A percentile compares a stretch with the other conserved stretches of the same genome.
phyloP scores from a whole-genome alignment of 352 stramenopile genomes.

The Phytophthora palmivora region DNA sequence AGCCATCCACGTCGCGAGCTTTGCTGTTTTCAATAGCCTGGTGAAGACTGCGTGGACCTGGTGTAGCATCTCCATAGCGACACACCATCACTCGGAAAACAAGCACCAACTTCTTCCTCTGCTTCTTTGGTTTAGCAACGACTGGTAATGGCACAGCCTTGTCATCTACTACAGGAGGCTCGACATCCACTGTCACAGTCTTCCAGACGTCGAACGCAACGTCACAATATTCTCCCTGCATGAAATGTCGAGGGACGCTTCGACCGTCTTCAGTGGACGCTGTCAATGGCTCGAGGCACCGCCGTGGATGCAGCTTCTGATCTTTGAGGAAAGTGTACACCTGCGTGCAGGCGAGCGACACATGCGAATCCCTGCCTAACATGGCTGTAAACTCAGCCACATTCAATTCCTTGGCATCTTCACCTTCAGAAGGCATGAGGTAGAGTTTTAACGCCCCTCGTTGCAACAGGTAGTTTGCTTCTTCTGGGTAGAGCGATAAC shows the following conservation, averaged over 20 bases:
- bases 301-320: conserved; percentile 69
- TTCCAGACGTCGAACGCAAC: conserved; percentile 75
- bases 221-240: conserved; percentile 11
- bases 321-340: conserved; percentile 73
- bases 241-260: conserved; percentile 32
- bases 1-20: too few species aligned
- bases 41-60: conserved; percentile 31
- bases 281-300: conserved; percentile 35
- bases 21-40: conserved; percentile 13
- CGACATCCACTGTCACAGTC: conserved; percentile 24
- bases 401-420: conserved; percentile 25
- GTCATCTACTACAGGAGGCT: background rate
- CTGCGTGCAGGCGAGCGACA: conserved; percentile 52
- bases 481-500: conserved; percentile 72
- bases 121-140: conserved; percentile 32
- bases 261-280: conserved; percentile 13
- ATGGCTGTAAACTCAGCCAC: conserved; percentile 37
- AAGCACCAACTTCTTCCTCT: conserved; percentile 50
- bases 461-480: conserved; percentile 72
- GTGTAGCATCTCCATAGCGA: conserved; percentile 49
- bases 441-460: conserved; percentile 57
- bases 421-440: conserved; percentile 23
- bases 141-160: background rate
- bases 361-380: conserved; percentile 30
- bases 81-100: conserved; percentile 67